Evolutionary conservation across 2,329 filamentous ascomycete species (phyloP).

Genomic region (Madurella mycetomatis): DNA sequence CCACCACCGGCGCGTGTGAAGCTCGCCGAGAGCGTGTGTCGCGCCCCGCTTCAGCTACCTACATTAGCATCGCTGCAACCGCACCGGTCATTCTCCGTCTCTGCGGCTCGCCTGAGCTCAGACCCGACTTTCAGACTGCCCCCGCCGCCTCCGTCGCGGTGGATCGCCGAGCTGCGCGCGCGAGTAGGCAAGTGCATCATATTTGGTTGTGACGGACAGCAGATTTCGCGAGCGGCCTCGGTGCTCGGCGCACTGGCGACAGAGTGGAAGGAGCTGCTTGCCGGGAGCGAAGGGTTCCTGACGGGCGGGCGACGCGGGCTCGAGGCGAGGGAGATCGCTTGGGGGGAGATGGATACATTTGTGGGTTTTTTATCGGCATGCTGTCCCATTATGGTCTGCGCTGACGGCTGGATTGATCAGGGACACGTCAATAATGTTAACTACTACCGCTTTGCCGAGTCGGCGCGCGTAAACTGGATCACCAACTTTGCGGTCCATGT

Average conservation of each 20-base stretch:
- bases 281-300: slow-evolving; percentile 71
- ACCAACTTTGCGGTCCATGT: slow-evolving; percentile 61
- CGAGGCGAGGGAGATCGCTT: slow-evolving; percentile 63
- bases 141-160: slow-evolving; percentile 49
- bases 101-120: slow-evolving; percentile 5
- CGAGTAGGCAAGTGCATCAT: slow-evolving; percentile 70
- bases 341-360: slow-evolving; percentile 76
- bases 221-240: slow-evolving; percentile 52
- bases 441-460: slow-evolving; percentile 81
- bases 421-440: slow-evolving; percentile 83
- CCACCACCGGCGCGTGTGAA: not conserved
- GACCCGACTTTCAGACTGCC: slow-evolving; percentile 3
- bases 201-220: slow-evolving; percentile 61
- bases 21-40: not conserved
- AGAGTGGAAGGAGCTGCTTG: slow-evolving; percentile 69
- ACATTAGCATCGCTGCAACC: not conserved
- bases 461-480: slow-evolving; percentile 73
- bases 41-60: not conserved
- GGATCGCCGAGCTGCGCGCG: slow-evolving; percentile 64
- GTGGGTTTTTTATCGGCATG: slow-evolving; percentile 25
- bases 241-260: slow-evolving; percentile 57
- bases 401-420: slow-evolving; percentile 32
- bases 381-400: not conserved
- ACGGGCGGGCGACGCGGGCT: slow-evolving; percentile 59
- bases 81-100: slow-evolving; percentile 15